These are phyloP conservation scores for Aegilops bicornis DNA, from an alignment of 176 grass and related monocot species.

Conservation along the genomic window DNA sequence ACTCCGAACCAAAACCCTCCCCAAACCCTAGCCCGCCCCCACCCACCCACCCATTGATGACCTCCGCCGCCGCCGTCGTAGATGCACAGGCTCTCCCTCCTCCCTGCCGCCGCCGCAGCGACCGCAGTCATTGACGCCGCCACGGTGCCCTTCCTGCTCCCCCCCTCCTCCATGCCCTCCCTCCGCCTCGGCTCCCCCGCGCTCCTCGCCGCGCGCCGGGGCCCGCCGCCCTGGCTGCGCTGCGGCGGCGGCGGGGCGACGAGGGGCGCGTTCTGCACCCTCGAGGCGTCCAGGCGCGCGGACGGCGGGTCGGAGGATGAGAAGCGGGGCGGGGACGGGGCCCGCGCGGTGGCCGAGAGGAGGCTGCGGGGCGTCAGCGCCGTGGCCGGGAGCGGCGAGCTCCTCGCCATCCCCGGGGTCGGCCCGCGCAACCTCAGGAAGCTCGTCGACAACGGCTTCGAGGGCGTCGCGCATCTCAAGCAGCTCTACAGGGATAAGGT, in stretches of 20 bases:
- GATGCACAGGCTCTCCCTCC: slow-evolving; percentile 52
- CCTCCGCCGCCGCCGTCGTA: slow-evolving; percentile 17
- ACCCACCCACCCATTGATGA: slow-evolving; percentile 42
- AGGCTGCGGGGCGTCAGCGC: slow-evolving; percentile 51
- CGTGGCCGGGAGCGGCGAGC: slow-evolving; percentile 51
- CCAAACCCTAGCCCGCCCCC: slow-evolving; percentile 43
- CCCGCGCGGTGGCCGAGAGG: slow-evolving; percentile 38
- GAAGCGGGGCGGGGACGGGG: slow-evolving; percentile 10
- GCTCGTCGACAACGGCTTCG: slow-evolving; percentile 92
- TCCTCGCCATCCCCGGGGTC: slow-evolving; percentile 77
- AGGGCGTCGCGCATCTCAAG: slow-evolving; percentile 88
- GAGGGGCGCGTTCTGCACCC: slow-evolving; percentile 33
- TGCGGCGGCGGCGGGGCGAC: neutral
- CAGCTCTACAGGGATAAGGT: slow-evolving; percentile 97
- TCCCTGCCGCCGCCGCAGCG: slow-evolving; percentile 10
- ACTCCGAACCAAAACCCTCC: slow-evolving; percentile 28
- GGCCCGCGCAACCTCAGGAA: slow-evolving; percentile 90
- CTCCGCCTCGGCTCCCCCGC: slow-evolving; percentile 46
- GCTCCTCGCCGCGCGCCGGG: slow-evolving; percentile 11
- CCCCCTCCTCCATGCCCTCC: slow-evolving; percentile 44
- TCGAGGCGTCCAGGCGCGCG: slow-evolving; percentile 26
- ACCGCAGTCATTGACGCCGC: slow-evolving; percentile 37
- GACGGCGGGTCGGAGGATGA: slow-evolving; percentile 31
- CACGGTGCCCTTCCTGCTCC: slow-evolving; percentile 22
- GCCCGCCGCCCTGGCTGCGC: slow-evolving; percentile 31